These are phyloP conservation scores for Calonectria naviculata DNA, from an alignment of 2,329 filamentous ascomycete genomes.

Conservation along the genomic window DNA sequence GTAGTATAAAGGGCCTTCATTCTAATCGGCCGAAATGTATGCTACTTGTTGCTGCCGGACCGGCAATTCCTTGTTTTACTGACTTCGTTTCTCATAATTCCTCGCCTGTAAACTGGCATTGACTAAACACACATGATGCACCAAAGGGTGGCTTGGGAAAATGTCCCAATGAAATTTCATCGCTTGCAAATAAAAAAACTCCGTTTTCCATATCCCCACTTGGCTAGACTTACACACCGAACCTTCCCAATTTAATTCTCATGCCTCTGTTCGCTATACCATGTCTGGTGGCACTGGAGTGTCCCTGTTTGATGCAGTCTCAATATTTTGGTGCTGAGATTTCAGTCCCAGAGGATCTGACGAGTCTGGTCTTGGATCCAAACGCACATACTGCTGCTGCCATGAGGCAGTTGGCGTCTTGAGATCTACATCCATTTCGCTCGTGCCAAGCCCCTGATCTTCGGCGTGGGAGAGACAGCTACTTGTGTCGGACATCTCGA, in stretches of 20 bases:
- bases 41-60: not conserved
- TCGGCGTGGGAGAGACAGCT: conserved; percentile 49
- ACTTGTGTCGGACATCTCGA: conserved; percentile 62
- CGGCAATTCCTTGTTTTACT: not conserved
- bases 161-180: not conserved
- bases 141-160: not conserved
- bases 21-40: not conserved
- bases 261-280: conserved; percentile 7
- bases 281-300: conserved; percentile 33
- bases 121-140: not conserved
- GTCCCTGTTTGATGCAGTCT: conserved; percentile 24
- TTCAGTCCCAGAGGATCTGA: conserved; percentile 26
- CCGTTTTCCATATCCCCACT: not conserved
- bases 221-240: not conserved
- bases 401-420: conserved; percentile 52
- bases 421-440: conserved; percentile 49
- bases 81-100: conserved; percentile 33
- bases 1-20: not conserved
- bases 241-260: not conserved
- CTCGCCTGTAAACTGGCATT: conserved; percentile 26
- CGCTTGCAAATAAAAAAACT: not conserved
- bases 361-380: conserved; percentile 15
- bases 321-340: conserved; percentile 47
- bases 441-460: conserved; percentile 41
- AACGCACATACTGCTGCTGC: not conserved